Conservation (phyloP, 495 filamentous ascomycete genomes). For the Hyaloscypha variabilis region DNA sequence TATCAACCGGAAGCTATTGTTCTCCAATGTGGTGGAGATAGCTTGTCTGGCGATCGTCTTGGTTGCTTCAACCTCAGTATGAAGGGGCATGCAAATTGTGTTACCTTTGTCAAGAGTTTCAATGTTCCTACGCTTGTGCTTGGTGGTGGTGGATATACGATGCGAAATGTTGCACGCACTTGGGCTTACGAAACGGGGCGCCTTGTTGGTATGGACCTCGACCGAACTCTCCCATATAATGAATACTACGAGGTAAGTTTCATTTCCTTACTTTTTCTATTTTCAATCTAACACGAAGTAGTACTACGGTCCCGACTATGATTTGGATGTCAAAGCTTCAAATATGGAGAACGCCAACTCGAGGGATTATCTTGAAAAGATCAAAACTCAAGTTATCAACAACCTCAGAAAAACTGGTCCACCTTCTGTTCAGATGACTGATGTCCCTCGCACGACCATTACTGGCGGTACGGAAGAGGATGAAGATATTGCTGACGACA, state of each 20-base stretch:
- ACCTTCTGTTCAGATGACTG: constrained; percentile 92
- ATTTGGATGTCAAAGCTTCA: constrained; percentile 89
- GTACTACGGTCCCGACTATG: constrained; percentile 97
- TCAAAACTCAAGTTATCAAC: constrained; percentile 87
- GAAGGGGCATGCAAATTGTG: constrained; percentile 96
- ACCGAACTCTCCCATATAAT: constrained; percentile 86
- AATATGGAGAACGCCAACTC: constrained; percentile 99
- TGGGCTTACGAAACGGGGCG: constrained; percentile 97
- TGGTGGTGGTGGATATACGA: constrained; percentile 96
- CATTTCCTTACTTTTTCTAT: constrained; percentile 4
- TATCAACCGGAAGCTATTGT: constrained; percentile 95
- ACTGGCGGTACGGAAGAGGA: constrained; percentile 75
- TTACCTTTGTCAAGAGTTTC: constrained; percentile 93
- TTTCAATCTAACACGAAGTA: constrained; percentile 45
- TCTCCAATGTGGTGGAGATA: constrained; percentile 95
- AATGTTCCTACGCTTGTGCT: constrained; percentile 88
- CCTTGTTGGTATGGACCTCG: constrained; percentile 80
- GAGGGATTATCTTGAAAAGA: constrained; percentile 92
- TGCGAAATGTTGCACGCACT: constrained; percentile 96
- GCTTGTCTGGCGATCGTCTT: constrained; percentile 88
- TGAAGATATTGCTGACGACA: constrained; percentile 76
- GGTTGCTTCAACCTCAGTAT: constrained; percentile 99
- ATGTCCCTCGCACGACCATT: constrained; percentile 79
- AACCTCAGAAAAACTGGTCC: constrained; percentile 88
- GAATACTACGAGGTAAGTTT: constrained; percentile 92